Evolutionary conservation across 257 asterid genomes (phyloP), one percentile per base, ranked within the genome.

Genomic region (Leonotis leonurus): DNA sequence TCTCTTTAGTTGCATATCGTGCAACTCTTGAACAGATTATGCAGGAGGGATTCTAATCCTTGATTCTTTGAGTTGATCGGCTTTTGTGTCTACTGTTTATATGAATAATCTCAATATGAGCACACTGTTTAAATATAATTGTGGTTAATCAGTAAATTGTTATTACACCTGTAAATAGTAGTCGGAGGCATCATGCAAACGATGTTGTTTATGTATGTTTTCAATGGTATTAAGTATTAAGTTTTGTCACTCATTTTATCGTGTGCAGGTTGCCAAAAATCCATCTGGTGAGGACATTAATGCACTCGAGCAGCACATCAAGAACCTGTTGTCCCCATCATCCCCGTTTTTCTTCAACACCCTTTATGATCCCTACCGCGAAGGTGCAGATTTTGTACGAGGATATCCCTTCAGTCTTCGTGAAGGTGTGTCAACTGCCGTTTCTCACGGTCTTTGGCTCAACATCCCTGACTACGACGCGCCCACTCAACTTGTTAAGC

Each of bases 391-490:
- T 32, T 78, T 78, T 32, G 83, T 78, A 0, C 65, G 83, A 6
- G 80, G 80, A 13, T 78, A 78, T 69, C 83, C 80, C 10, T 78
- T 78, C 67, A 78, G 83, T 37, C 77, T 78, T 16, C 77, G 83
- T 62, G 82, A 73, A 66, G 82, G 82, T 8, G 77, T 70, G 14
- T 67, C 82, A 21, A 77, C 82, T 40, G 79, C 76, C 0, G 76
- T 77, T 3, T 77, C 82, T 6, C 82, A 77, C 33, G 82, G 82
- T 7, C 82, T 78, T 54, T 78, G 80, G 83, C 80, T 78, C 70
- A 71, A 78, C 73, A 71, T 78, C 60, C 83, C 83, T 1, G 83
- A 78, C 50, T 78, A 78, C 6, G 83, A 78, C 11, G 83, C 83
- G 8, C 80, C 80, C 6, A 78, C 83, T 17, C 83, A 78, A 45